Evolutionary conservation across 768 basidiomycete genomes (phyloP).

Genomic region (Serendipita indica): DNA sequence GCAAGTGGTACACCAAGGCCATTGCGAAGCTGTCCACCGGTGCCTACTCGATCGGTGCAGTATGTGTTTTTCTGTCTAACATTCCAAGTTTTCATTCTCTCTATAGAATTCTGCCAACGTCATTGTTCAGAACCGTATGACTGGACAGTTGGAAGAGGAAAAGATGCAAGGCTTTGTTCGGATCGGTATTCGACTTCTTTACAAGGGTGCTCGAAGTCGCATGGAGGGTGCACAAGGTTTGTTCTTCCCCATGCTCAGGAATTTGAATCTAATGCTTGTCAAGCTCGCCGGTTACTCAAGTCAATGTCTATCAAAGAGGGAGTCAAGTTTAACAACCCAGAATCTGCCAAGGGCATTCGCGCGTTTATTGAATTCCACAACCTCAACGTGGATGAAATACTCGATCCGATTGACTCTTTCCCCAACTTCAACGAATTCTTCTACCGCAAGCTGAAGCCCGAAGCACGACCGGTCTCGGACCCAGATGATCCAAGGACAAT

Average conservation of each 20-base stretch:
- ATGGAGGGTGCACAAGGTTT: constrained; percentile 82
- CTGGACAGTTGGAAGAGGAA: constrained; percentile 89
- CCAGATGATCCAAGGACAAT: constrained; percentile 63
- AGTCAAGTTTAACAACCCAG: constrained; percentile 75
- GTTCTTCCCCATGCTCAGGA: no score
- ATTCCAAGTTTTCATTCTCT: not conserved
- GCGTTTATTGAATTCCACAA: constrained; percentile 83
- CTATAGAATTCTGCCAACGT: constrained; percentile 89
- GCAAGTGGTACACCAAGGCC: constrained; percentile 93
- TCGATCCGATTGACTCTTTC: constrained; percentile 70
- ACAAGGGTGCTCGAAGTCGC: constrained; percentile 75
- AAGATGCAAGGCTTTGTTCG: constrained; percentile 95
- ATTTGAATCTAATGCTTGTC: constrained; percentile 1
- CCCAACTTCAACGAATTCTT: constrained; percentile 95
- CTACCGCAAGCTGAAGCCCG: constrained; percentile 73
- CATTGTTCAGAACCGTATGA: constrained; percentile 86
- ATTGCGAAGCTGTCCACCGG: constrained; percentile 76
- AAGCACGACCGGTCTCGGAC: constrained; percentile 57
- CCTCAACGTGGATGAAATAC: constrained; percentile 67
- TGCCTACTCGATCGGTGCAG: constrained; percentile 80
- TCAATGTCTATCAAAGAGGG: constrained; percentile 90
- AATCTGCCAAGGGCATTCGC: constrained; percentile 71
- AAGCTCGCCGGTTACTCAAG: constrained; percentile 71
- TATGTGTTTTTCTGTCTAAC: constrained; percentile 25
- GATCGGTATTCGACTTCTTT: constrained; percentile 80